Conservation (phyloP, 768 basidiomycete genomes). For the Lactarius akahatsu region DNA sequence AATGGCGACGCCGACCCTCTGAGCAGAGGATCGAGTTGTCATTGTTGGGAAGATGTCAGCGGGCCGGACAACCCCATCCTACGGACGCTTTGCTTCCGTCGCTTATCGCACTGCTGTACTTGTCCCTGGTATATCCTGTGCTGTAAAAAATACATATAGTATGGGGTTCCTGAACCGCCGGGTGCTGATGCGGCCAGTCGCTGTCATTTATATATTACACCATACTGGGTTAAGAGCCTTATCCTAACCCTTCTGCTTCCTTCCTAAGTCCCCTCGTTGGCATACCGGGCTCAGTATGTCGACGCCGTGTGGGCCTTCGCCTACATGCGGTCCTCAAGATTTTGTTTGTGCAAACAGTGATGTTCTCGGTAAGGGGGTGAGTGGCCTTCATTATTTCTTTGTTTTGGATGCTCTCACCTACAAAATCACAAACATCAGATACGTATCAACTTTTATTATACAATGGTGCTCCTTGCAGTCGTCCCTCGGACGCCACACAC, state of each 20-base stretch:
- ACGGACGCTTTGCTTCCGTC: background rate
- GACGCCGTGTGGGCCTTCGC: too few relatives aligned
- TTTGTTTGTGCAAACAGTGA: background rate
- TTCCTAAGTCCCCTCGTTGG: background rate
- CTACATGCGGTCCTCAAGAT: too few relatives aligned
- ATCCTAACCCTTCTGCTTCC: background rate
- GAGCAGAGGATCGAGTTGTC: slow-evolving; percentile 17
- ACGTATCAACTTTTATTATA: slow-evolving; percentile 24
- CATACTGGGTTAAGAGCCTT: background rate
- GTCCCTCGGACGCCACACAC: slow-evolving; percentile 17
- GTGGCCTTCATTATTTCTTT: background rate
- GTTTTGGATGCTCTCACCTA: background rate
- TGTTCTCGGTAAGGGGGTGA: slow-evolving; percentile 13
- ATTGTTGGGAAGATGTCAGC: slow-evolving; percentile 5
- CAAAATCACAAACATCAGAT: slow-evolving; percentile 11
- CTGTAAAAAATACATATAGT: background rate
- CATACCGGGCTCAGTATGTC: slow-evolving; percentile 6
- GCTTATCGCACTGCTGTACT: background rate
- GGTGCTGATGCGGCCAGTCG: background rate
- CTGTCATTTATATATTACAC: background rate
- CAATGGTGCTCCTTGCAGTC: slow-evolving; percentile 14
- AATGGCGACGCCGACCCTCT: slow-evolving; percentile 12
- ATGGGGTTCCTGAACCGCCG: background rate
- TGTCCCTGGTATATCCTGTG: background rate
- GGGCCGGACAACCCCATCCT: too few relatives aligned